Base-by-base conservation (phyloP, 306 rosid genomes). In the Carpinus fangiana region DNA sequence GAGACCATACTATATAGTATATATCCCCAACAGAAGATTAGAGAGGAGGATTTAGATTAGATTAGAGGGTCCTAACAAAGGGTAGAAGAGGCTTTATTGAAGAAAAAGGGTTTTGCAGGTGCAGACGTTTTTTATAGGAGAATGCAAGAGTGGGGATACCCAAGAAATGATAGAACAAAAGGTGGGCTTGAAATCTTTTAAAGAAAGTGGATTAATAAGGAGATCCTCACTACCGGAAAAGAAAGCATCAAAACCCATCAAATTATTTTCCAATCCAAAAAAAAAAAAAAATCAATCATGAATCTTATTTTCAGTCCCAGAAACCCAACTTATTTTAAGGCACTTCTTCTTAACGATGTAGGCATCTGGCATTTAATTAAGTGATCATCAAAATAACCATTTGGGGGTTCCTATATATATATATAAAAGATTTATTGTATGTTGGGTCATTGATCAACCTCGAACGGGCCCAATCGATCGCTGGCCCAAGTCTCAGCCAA, bases 31-130 rank as follows among this genome's bases (percentile, higher is more conserved):
- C 21, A 75, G 72, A 61, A 60, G 28, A 76, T 78, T 28, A 26
- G 16, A 70, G 48, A 51, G 31, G 51, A 68, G 3, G 67, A 68
- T 31, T 31, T 31, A 31, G 34, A 31, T 31, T 31, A 31, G 34
- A 31, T 53, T 74, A 46, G 77, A 51, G 51, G 52, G 53, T 16
- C 50, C 31, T 38, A 12, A 46, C 38, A 26, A 78, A 72, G 74
- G 73, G 55, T 51, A 71, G 51, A 78, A 56, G 48, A 38, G 66
- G 23, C 72, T 46, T 12, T 3, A 38, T 31, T 54, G 28, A 73
- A 21, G 38, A 46, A 45, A 76, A 56, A 23, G n/a, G 23, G 34
- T 18, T 14, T 14, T 7, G 18, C 57, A 53, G 6, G 4, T 53
- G 57, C 51, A 47, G 43, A 38, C 2, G 11, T 48, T 48, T 10